A percentile compares a stretch with the other conserved stretches of the same genome.
Conservation (phyloP, 257 asterid genomes). For the Primulina eburnea region DNA sequence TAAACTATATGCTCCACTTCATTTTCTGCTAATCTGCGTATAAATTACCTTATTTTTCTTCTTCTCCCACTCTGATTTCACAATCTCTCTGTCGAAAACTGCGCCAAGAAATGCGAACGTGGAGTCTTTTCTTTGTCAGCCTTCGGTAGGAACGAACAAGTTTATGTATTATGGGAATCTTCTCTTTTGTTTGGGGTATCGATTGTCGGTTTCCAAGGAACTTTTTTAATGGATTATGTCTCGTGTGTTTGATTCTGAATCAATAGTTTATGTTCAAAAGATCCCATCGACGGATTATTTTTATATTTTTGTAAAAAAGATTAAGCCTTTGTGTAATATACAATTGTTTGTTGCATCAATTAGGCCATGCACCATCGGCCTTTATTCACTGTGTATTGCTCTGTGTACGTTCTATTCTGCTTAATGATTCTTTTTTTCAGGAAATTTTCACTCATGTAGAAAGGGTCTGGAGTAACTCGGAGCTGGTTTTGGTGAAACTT, state of each 20-base stretch:
- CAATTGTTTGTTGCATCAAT: not conserved
- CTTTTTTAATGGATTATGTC: not conserved
- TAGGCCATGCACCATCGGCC: conserved; percentile 29
- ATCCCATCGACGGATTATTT: too few species aligned
- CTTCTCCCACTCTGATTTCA: not conserved
- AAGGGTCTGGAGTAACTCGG: not conserved
- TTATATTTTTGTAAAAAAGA: too few species aligned
- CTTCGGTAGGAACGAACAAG: too few species aligned
- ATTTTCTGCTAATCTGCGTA: too few species aligned
- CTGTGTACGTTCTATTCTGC: not conserved
- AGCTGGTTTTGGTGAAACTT: not conserved
- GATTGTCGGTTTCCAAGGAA: not conserved
- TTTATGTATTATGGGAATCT: not conserved
- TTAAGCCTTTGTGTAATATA: not conserved
- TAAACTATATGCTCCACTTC: too few species aligned
- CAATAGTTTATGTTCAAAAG: not conserved
- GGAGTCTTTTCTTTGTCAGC: not conserved
- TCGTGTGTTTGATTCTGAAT: not conserved
- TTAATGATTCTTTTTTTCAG: conserved; percentile 17
- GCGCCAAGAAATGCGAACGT: not conserved
- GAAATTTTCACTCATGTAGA: conserved; percentile 12
- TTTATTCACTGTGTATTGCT: not conserved
- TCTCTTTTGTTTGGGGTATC: conserved; percentile 6
- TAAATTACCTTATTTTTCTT: too few species aligned
- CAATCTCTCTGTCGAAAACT: not conserved